phyloP scores from a whole-genome alignment of 2,329 filamentous ascomycete genomes.

The Neofusicoccum ribis region DNA sequence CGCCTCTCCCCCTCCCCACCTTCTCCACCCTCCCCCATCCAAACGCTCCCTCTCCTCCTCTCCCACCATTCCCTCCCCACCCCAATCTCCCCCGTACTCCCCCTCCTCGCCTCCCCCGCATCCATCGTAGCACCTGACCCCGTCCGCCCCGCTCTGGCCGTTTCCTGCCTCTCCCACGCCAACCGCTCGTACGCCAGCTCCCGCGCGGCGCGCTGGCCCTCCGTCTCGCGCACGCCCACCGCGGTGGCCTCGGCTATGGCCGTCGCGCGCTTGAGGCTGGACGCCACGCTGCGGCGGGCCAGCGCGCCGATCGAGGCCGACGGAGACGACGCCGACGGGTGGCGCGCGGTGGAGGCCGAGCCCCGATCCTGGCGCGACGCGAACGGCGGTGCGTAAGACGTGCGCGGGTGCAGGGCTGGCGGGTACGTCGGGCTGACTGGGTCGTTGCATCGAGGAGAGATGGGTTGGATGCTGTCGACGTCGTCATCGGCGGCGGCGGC shows the following conservation, averaged over 20 bases:
- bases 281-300: constrained; percentile 10
- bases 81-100: not conserved
- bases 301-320: not conserved
- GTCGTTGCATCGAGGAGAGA: not conserved
- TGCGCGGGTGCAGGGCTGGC: not conserved
- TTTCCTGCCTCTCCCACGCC: constrained; percentile 38
- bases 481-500: too few species aligned
- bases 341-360: not conserved
- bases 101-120: too few species aligned
- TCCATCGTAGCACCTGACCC: not conserved
- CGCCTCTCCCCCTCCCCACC: too few species aligned
- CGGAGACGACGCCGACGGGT: not conserved
- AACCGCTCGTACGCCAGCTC: constrained; percentile 41
- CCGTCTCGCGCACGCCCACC: constrained; percentile 39
- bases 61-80: not conserved
- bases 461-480: not conserved
- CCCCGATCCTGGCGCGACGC: not conserved
- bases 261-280: constrained; percentile 22
- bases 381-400: not conserved
- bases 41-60: not conserved
- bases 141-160: not conserved
- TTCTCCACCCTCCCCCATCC: not conserved
- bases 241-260: not conserved
- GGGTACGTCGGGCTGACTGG: not conserved
- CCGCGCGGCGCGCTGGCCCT: constrained; percentile 31